Percentiles rank a stretch among this genome's conserved stretches.
phyloP scores from a whole-genome alignment of 2,329 filamentous ascomycete genomes.

The Cercospora sojina region DNA sequence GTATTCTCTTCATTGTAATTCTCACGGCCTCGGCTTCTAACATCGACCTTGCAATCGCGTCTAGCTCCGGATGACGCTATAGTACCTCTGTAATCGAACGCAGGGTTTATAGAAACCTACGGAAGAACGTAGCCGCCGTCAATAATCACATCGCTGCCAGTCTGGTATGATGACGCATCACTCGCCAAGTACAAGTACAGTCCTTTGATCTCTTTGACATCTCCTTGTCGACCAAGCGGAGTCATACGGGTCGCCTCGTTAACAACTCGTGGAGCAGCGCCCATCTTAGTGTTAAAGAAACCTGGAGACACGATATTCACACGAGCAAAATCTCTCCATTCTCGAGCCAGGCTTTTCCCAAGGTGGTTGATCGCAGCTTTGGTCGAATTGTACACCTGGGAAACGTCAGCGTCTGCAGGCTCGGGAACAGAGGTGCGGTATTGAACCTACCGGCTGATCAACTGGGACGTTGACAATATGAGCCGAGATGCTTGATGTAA shows the following conservation, averaged over 20 bases:
- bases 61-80: no score
- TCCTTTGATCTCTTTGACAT: conserved; percentile 39
- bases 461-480: conserved; percentile 41
- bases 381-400: conserved; percentile 53
- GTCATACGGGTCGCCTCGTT: conserved; percentile 54
- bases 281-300: conserved; percentile 59
- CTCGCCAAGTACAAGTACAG: conserved; percentile 37
- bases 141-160: conserved; percentile 37
- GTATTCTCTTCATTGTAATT: background rate
- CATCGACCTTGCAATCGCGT: background rate
- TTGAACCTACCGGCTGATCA: conserved; percentile 52
- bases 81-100: no score
- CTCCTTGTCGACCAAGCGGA: conserved; percentile 44
- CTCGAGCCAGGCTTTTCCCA: conserved; percentile 55
- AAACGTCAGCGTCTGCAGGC: background rate
- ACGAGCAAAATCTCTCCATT: conserved; percentile 57
- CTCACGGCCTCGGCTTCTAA: background rate
- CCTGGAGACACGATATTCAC: conserved; percentile 57
- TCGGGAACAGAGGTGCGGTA: background rate
- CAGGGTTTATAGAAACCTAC: background rate
- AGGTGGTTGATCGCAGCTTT: conserved; percentile 59
- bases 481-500: conserved; percentile 41
- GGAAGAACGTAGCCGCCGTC: conserved; percentile 41
- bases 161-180: conserved; percentile 37
- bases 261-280: conserved; percentile 44